phyloP scores from a whole-genome alignment of 768 basidiomycete genomes.

The Mycena epipterygia region DNA sequence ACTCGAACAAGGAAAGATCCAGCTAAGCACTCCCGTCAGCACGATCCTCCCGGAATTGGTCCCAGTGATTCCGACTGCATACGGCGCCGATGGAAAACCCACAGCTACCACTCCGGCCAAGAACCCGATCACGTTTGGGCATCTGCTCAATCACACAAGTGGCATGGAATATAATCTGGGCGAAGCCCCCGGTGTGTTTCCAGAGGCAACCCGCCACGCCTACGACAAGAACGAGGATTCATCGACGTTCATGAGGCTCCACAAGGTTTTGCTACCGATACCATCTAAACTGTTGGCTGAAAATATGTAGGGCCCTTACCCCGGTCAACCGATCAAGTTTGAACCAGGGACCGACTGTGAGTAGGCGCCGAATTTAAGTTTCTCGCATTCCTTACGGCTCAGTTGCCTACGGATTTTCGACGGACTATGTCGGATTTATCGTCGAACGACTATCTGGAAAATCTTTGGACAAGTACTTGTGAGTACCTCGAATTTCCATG shows the following conservation, averaged over 20 bases:
- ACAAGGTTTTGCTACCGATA: slow-evolving; percentile 32
- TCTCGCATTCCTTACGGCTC: background rate
- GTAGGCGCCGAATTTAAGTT: slow-evolving; percentile 19
- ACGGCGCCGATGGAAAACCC: slow-evolving; percentile 33
- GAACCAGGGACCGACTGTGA: slow-evolving; percentile 49
- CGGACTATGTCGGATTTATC: slow-evolving; percentile 47
- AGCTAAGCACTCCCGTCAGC: slow-evolving; percentile 40
- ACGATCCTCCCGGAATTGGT: slow-evolving; percentile 45
- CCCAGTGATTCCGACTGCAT: slow-evolving; percentile 35
- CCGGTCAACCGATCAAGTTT: slow-evolving; percentile 44
- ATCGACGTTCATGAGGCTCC: slow-evolving; percentile 39
- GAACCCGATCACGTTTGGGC: slow-evolving; percentile 39
- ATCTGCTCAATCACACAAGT: slow-evolving; percentile 50
- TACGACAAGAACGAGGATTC: slow-evolving; percentile 42
- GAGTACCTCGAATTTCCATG: background rate
- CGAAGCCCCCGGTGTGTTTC: slow-evolving; percentile 30
- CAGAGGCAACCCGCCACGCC: slow-evolving; percentile 30
- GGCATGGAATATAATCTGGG: slow-evolving; percentile 45
- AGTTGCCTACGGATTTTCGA: slow-evolving; percentile 49
- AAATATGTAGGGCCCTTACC: slow-evolving; percentile 38
- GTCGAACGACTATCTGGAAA: slow-evolving; percentile 46
- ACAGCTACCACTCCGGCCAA: slow-evolving; percentile 41
- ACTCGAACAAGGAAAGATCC: slow-evolving; percentile 47
- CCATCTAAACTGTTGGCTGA: background rate
- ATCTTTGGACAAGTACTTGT: slow-evolving; percentile 48